Evolutionary conservation across 768 basidiomycete genomes (phyloP), one percentile per base, ranked within the genome.

Genomic region (Tremella yokohamensis): DNA sequence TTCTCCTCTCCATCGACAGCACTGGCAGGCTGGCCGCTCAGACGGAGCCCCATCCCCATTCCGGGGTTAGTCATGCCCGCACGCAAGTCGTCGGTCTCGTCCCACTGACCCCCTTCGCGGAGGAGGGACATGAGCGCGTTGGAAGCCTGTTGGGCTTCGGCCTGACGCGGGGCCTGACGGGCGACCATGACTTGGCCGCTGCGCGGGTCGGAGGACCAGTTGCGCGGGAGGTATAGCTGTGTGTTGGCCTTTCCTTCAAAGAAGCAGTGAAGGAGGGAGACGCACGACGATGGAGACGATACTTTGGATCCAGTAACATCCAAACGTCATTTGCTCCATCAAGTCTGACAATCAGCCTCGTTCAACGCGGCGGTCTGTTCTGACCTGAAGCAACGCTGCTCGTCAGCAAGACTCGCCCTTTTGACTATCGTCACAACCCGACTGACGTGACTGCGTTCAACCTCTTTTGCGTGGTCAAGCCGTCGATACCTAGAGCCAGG

Each of bases 21-120:
- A 16, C 25, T 24, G 12, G 37, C 40, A 34, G 29, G 29, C 22
- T 45, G 42, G 22, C 22, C 22, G 42, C 42, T 45, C 42, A 45
- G 22, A n/a, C 42, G n/a, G 29, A 34, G 29, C 29, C 29, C 29
- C 40, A 22, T 40, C 22, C 20, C 18, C 49, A 18, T 20, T 58
- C 37, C 20, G 25, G 16, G 37, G 25, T 18, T 39, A 13, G 37
- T 26, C 26, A 48, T 48, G 19, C 40, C 40, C 12, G 52, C 47
- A 15, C 57, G 34, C 19, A 63, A 19, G 49, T 71, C 64, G 48
- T 65, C 64, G 12, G 49, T 50, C 15, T 63, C 59, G 38, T 69
- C 69, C 64, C 64, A 68, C 42, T 71, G 69, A 11, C 64, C 69
- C 7, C 66, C 69, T 61, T 71, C 66, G 8, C 69, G 48, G 2